Percentiles rank a stretch among this genome's conserved stretches.
Conservation (phyloP, 2,329 filamentous ascomycete species). For the Ceratocystis albifundus region DNA sequence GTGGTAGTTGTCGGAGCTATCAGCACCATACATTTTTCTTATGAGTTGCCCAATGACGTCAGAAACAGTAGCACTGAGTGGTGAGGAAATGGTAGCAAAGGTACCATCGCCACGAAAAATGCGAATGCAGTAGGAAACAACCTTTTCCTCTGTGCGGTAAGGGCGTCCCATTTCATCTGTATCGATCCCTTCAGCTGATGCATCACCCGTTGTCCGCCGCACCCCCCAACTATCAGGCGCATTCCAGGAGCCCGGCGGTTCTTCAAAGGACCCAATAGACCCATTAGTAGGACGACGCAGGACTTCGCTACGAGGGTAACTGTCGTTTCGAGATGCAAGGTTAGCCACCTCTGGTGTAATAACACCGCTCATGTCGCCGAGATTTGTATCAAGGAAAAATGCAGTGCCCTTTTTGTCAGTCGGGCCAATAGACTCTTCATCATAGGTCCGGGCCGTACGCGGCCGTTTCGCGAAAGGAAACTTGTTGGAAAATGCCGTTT, state of each 20-base stretch:
- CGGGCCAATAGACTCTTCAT: conserved; percentile 50
- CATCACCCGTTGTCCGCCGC: conserved; percentile 57
- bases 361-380: conserved; percentile 73
- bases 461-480: conserved; percentile 50
- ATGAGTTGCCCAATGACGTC: conserved; percentile 85
- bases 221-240: conserved; percentile 96
- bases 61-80: conserved; percentile 69
- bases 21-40: conserved; percentile 86
- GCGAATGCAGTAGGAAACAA: conserved; percentile 75
- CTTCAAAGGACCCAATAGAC: conserved; percentile 23
- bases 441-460: conserved; percentile 36
- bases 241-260: conserved; percentile 60
- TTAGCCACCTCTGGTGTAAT: conserved; percentile 5
- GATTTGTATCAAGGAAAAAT: conserved; percentile 75
- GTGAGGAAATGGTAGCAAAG: conserved; percentile 81
- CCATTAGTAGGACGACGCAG: conserved; percentile 12
- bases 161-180: conserved; percentile 33
- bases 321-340: background rate
- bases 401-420: conserved; percentile 51
- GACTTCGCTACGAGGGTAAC: conserved; percentile 14
- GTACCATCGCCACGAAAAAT: conserved; percentile 91
- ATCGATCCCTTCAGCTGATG: conserved; percentile 51
- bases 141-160: conserved; percentile 47
- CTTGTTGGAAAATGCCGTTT: conserved; percentile 45
- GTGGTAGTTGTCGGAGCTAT: conserved; percentile 86